Percentiles rank a stretch among this genome's conserved stretches.
Conservation (phyloP, 371 early-diverging fungal genomes). For the Mucor velutinosus region DNA sequence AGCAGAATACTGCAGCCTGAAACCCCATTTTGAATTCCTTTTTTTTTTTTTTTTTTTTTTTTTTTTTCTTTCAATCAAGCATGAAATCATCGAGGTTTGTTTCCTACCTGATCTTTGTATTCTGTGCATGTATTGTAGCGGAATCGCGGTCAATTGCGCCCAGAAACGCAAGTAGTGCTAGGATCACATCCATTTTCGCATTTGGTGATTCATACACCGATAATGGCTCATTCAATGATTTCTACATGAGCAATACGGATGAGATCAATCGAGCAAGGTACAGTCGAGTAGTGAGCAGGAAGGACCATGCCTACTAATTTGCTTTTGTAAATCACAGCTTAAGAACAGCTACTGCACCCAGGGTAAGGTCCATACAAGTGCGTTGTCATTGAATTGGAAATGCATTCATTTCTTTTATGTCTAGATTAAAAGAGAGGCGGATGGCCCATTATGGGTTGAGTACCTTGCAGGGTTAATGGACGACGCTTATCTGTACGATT, state of each 20-base stretch:
- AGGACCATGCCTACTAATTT: neutral
- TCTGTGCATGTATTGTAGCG: neutral
- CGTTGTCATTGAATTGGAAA: neutral
- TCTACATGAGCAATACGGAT: neutral
- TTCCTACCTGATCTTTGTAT: neutral
- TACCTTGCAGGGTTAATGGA: constrained; percentile 5
- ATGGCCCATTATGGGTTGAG: constrained; percentile 25
- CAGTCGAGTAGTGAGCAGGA: neutral
- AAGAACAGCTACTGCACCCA: neutral
- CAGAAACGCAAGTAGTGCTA: neutral
- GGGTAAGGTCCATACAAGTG: neutral
- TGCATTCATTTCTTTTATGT: neutral
- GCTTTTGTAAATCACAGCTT: neutral
- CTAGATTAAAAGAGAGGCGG: constrained; percentile 6
- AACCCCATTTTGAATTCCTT: neutral
- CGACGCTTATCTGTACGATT: constrained; percentile 8
- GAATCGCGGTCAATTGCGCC: neutral
- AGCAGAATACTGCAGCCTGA: neutral
- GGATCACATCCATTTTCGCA: neutral
- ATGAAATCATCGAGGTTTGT: neutral
- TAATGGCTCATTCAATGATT: constrained; percentile 4
- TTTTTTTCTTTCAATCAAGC: neutral
- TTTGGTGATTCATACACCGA: constrained; percentile 30
- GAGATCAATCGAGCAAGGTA: neutral
- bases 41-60: neutral